These are phyloP conservation scores for Dictyostelium purpureum DNA, from an alignment of 78 protist genomes.

Conservation along the genomic window DNA sequence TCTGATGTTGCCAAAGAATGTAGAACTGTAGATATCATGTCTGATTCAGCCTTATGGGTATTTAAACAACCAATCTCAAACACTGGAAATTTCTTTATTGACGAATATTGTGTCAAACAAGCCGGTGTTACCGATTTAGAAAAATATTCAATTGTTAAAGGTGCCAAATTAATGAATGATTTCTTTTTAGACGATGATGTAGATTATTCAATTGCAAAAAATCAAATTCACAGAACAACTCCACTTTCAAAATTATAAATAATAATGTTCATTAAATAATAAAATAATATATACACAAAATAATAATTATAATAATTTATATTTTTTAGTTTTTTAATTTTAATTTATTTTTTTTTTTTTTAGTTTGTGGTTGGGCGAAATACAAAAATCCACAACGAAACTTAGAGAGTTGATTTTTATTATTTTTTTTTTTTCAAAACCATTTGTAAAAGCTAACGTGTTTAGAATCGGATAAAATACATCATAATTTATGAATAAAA, in stretches of 20 bases:
- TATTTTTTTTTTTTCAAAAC: too few species aligned
- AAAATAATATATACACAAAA: neutral
- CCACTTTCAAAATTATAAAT: too few species aligned
- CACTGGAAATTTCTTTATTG: constrained; percentile 89
- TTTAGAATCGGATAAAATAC: too few species aligned
- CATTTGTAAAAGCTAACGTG: too few species aligned
- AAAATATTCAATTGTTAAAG: constrained; percentile 22
- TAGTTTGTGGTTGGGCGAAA: too few species aligned
- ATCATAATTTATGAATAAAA: too few species aligned
- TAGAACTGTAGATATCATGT: constrained; percentile 80
- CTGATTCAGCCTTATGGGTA: constrained; percentile 87
- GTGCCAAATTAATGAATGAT: constrained; percentile 42
- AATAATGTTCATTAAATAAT: too few species aligned
- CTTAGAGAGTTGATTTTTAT: too few species aligned
- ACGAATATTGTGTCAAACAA: constrained; percentile 74
- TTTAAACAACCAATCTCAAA: constrained; percentile 46
- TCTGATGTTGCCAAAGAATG: constrained; percentile 37
- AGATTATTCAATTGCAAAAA: constrained; percentile 15
- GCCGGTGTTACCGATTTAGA: constrained; percentile 44
- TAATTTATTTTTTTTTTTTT: neutral
- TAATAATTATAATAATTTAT: neutral
- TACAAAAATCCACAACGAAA: too few species aligned
- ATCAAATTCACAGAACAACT: neutral
- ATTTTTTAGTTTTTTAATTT: neutral
- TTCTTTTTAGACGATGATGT: constrained; percentile 76